phyloP scores from a whole-genome alignment of 2,329 filamentous ascomycete species.

The Colletotrichum chlorophyti region DNA sequence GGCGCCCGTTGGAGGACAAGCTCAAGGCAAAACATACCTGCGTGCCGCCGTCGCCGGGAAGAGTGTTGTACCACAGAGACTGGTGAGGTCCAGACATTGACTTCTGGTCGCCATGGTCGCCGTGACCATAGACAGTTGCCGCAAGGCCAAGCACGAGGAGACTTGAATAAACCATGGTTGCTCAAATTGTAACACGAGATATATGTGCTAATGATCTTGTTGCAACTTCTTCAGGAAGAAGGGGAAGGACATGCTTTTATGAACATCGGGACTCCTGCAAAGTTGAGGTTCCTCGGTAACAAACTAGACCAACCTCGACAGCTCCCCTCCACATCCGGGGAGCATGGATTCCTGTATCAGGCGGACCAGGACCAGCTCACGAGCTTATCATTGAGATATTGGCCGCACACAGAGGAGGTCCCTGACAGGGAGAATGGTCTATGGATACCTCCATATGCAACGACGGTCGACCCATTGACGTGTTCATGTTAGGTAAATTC shows the following conservation, averaged over 20 bases:
- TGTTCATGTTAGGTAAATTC: slow-evolving; percentile 29
- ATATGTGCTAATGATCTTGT: neutral
- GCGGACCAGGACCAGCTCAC: slow-evolving; percentile 11
- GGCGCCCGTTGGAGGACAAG: neutral
- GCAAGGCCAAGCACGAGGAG: slow-evolving; percentile 49
- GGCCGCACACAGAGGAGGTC: slow-evolving; percentile 4
- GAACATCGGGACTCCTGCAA: slow-evolving; percentile 9
- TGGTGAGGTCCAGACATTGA: slow-evolving; percentile 73
- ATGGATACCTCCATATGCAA: slow-evolving; percentile 12
- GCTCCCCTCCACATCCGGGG: slow-evolving; percentile 20
- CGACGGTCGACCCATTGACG: slow-evolving; percentile 14
- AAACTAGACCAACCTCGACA: slow-evolving; percentile 17
- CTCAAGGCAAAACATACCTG: slow-evolving; percentile 60
- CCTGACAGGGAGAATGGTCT: slow-evolving; percentile 12
- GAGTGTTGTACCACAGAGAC: slow-evolving; percentile 80
- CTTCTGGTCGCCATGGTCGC: slow-evolving; percentile 63
- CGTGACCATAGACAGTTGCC: slow-evolving; percentile 64
- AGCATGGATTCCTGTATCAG: slow-evolving; percentile 1
- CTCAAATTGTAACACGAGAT: neutral
- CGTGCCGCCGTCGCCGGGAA: slow-evolving; percentile 84
- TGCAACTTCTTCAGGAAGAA: neutral
- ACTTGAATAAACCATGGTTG: slow-evolving; percentile 36
- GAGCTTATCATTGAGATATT: slow-evolving; percentile 22
- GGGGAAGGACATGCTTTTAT: slow-evolving; percentile 18
- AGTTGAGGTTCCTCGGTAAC: neutral